Evolutionary conservation across 352 stramenopile species (phyloP), one percentile per base, ranked within the genome.

Genomic region (Blastocystis sp.): DNA sequence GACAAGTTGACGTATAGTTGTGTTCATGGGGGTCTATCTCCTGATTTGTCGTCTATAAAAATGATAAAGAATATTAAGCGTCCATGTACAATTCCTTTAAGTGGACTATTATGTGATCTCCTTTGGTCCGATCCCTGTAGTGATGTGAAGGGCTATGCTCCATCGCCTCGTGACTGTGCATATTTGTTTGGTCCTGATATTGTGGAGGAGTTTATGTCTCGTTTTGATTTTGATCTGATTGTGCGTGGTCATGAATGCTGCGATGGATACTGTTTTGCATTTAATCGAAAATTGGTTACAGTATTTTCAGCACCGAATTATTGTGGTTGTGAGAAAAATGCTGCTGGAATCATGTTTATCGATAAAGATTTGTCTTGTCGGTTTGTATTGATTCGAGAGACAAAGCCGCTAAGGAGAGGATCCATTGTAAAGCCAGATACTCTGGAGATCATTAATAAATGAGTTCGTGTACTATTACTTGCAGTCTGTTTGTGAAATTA

Each of bases 241-340:
- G 97, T 97, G 49, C 91, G 97, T 57, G 97, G 96, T 32, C 97
- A 99, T 90, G 96, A 99, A 90, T 96, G 99, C 7, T 97, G 98
- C 87, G 97, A 99, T 89, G 97, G 97, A 52, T 99, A 99, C 91
- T 96, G 99, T 90, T 99, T 99, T 90, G 98, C 99, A 89, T 96
- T 96, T 1, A 93, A 94, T 35, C 93, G 96, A 67, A 96, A 98
- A 89, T 92, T 99, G 46, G 96, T 99, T 12, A 99, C 97, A n/a
- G 93, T 99, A 73, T 99, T 99, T 89, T 98, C 95, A 21, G 97
- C 97, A 12, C 96, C 97, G 12, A 99, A 99, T 90, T 99, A 99
- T 90, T 99, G 96, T 90, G 97, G 97, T 77, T 96, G 98, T 91
- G 99, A 99, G 89, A 96, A 99, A 90, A 99, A 99, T 89, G 95